phyloP scores from a whole-genome alignment of 169 alveolate species.

The Plasmodium berghei region DNA sequence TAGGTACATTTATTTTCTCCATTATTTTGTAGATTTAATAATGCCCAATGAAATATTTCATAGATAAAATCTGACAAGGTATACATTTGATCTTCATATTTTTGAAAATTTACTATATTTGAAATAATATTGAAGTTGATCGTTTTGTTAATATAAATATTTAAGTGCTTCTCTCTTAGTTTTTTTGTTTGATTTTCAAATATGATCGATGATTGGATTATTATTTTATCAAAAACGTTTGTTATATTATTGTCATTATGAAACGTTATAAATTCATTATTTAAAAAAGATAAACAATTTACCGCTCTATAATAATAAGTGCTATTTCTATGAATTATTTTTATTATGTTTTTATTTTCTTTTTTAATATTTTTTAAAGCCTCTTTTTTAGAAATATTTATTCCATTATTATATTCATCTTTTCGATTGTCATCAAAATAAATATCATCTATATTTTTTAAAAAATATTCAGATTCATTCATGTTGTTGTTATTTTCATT shows the following conservation, averaged over 20 bases:
- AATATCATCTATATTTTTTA: background rate
- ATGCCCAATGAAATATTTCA: constrained; percentile 31
- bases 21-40: constrained; percentile 4
- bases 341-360: constrained; percentile 18
- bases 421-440: constrained; percentile 13
- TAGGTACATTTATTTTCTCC: constrained; percentile 18
- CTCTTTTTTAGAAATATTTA: constrained; percentile 8
- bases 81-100: constrained; percentile 35
- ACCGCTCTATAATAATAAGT: constrained; percentile 30
- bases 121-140: constrained; percentile 45
- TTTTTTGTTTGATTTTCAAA: constrained; percentile 6
- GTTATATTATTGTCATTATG: constrained; percentile 19
- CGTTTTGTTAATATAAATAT: background rate
- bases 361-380: background rate
- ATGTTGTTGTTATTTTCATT: constrained; percentile 1
- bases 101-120: constrained; percentile 64
- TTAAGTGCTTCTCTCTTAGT: background rate
- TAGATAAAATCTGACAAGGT: constrained; percentile 24
- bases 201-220: constrained; percentile 26
- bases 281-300: constrained; percentile 41
- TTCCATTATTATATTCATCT: background rate
- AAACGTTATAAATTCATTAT: constrained; percentile 33
- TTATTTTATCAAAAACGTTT: constrained; percentile 57
- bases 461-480: constrained; percentile 12
- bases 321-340: background rate